Conservation (phyloP, 108 stramenopile species). For the Asterionellopsis glacialis region DNA sequence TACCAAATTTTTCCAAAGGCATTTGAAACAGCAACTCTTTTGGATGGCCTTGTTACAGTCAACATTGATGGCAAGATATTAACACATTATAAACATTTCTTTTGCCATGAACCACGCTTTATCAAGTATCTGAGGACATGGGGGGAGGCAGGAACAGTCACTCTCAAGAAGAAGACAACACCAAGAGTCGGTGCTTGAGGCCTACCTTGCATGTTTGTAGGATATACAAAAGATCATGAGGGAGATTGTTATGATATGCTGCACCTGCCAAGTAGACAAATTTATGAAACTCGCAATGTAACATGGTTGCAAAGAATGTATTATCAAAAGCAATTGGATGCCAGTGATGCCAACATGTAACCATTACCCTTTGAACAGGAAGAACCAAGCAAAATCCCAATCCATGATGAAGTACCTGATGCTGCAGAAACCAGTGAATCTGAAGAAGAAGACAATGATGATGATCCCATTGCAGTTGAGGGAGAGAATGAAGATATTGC, state of each 20-base stretch:
- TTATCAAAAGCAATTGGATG: neutral
- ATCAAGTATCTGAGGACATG: slow-evolving; percentile 11
- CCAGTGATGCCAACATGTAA: neutral
- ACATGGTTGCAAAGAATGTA: slow-evolving; percentile 32
- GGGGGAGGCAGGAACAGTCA: slow-evolving; percentile 17
- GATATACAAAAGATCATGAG: slow-evolving; percentile 8
- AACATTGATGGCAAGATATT: slow-evolving; percentile 3
- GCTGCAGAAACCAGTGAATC: neutral
- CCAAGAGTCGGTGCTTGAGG: slow-evolving; percentile 16
- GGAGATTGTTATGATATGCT: slow-evolving; percentile 23
- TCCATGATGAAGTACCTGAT: slow-evolving; percentile 3
- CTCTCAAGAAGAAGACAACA: neutral
- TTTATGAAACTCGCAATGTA: slow-evolving; percentile 19
- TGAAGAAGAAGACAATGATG: slow-evolving; percentile 1
- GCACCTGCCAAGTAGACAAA: slow-evolving; percentile 9
- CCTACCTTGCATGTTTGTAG: slow-evolving; percentile 17
- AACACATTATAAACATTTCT: slow-evolving; percentile 9
- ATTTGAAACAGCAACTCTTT: slow-evolving; percentile 3
- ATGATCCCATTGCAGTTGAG: slow-evolving; percentile 1
- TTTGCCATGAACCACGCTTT: slow-evolving; percentile 5
- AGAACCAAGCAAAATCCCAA: neutral
- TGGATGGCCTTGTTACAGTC: slow-evolving; percentile 15
- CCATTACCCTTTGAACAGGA: slow-evolving; percentile 2
- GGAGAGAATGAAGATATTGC: too few species aligned
- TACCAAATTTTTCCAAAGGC: slow-evolving; percentile 11